Evolutionary conservation across 2,329 filamentous ascomycete species (phyloP).

Genomic region (Ophiostoma sp.): DNA sequence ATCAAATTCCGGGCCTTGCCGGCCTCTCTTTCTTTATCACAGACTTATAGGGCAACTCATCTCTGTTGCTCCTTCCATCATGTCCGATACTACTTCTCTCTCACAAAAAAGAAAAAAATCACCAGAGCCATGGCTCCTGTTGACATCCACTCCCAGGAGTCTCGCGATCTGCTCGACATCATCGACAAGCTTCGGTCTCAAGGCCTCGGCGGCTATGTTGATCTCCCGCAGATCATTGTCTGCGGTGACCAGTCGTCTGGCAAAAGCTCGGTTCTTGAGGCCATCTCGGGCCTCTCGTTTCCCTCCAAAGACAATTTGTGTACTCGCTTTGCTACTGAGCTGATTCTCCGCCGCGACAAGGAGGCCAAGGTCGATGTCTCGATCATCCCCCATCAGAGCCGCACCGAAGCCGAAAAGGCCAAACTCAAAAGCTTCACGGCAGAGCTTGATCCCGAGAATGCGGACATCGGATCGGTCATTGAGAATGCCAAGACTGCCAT

Average conservation of each 20-base stretch:
- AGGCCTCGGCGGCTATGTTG: conserved; percentile 37
- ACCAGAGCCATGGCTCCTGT: background rate
- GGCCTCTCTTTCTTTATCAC: too few relatives aligned
- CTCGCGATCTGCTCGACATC: background rate
- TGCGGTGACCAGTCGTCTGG: conserved; percentile 58
- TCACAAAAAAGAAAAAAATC: background rate
- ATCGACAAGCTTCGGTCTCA: conserved; percentile 34
- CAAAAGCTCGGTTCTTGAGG: conserved; percentile 61
- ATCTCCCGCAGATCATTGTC: conserved; percentile 49
- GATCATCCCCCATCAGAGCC: background rate
- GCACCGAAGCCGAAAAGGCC: background rate
- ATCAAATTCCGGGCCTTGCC: background rate
- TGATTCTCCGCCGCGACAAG: background rate
- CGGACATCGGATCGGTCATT: background rate
- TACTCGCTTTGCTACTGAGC: background rate
- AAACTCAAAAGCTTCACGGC: background rate
- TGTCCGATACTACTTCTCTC: background rate
- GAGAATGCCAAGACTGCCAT: background rate
- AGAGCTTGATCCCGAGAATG: background rate
- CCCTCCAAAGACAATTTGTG: conserved; percentile 50
- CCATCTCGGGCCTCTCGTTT: conserved; percentile 57
- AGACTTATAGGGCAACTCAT: background rate
- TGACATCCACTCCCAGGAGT: background rate
- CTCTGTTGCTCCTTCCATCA: background rate
- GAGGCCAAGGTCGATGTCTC: background rate